phyloP scores from a whole-genome alignment of 140 eudicot genomes.

The Senecio squalidus region DNA sequence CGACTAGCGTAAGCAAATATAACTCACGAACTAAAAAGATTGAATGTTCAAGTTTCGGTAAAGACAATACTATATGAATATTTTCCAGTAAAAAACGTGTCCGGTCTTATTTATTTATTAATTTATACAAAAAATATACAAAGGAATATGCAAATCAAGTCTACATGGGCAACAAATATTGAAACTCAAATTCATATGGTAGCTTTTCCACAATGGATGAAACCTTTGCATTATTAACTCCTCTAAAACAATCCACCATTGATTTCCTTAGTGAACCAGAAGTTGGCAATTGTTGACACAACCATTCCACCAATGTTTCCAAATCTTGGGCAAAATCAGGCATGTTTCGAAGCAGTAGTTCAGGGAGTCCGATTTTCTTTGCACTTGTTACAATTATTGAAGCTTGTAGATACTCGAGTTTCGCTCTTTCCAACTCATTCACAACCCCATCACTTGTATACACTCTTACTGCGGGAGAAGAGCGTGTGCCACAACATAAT shows the following conservation, averaged over 20 bases:
- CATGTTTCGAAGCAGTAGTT: constrained; percentile 64
- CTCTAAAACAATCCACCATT: constrained; percentile 85
- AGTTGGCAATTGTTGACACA: constrained; percentile 83
- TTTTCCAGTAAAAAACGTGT: neutral
- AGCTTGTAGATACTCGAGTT: constrained; percentile 82
- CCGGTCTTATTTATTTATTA: neutral
- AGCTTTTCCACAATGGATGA: constrained; percentile 60
- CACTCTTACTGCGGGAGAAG: constrained; percentile 76
- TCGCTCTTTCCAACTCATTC: constrained; percentile 69
- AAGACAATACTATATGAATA: too few relatives aligned
- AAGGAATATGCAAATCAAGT: neutral
- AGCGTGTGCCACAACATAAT: constrained; percentile 83
- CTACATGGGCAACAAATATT: constrained; percentile 62
- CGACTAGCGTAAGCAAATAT: too few relatives aligned
- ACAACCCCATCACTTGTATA: constrained; percentile 68
- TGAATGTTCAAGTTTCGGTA: too few relatives aligned
- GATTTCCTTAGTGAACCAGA: constrained; percentile 90
- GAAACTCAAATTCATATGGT: constrained; percentile 87
- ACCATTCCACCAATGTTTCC: constrained; percentile 72
- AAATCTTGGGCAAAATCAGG: constrained; percentile 55
- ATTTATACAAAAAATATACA: constrained; percentile 20
- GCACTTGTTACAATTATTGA: constrained; percentile 63
- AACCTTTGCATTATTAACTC: constrained; percentile 40
- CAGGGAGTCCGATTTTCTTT: constrained; percentile 71
- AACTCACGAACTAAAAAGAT: too few relatives aligned